A percentile compares a stretch with the other conserved stretches of the same genome.
phyloP scores from a whole-genome alignment of 108 stramenopile genomes.

The Cyclotella cryptica region DNA sequence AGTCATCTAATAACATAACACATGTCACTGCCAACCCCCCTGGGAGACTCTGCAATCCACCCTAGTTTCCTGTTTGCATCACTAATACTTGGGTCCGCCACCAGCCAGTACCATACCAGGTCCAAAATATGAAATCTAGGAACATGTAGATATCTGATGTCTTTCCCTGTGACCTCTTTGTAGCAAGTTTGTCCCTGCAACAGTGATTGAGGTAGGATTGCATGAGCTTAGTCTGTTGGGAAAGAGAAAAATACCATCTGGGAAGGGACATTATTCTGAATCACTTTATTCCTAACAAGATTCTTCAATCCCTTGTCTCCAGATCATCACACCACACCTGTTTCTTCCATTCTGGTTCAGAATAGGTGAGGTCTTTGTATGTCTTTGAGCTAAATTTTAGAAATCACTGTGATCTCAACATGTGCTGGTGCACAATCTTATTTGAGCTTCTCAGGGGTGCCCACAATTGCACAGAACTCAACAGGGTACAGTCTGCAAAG shows the following conservation, averaged over 20 bases:
- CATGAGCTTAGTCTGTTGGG: slow-evolving; percentile 3
- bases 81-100: neutral
- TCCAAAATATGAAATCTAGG: slow-evolving; percentile 54
- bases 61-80: slow-evolving; percentile 24
- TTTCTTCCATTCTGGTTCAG: slow-evolving; percentile 9
- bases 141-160: slow-evolving; percentile 52
- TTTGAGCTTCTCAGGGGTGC: slow-evolving; percentile 7
- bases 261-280: slow-evolving; percentile 7
- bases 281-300: neutral
- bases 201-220: neutral
- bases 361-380: neutral
- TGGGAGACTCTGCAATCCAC: slow-evolving; percentile 56
- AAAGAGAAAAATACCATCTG: slow-evolving; percentile 37
- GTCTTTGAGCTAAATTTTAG: neutral
- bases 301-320: slow-evolving; percentile 25
- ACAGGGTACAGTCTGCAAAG: too few relatives aligned
- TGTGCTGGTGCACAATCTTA: slow-evolving; percentile 4
- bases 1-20: slow-evolving; percentile 45
- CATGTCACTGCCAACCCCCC: slow-evolving; percentile 38
- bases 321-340: slow-evolving; percentile 26
- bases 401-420: slow-evolving; percentile 23
- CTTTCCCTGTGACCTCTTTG: slow-evolving; percentile 45
- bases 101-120: slow-evolving; percentile 38
- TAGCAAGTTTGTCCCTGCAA: slow-evolving; percentile 20
- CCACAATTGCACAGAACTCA: slow-evolving; percentile 6